Evolutionary conservation across 768 basidiomycete species (phyloP), one percentile per base, ranked within the genome.

Genomic region (Lactarius psammicola): DNA sequence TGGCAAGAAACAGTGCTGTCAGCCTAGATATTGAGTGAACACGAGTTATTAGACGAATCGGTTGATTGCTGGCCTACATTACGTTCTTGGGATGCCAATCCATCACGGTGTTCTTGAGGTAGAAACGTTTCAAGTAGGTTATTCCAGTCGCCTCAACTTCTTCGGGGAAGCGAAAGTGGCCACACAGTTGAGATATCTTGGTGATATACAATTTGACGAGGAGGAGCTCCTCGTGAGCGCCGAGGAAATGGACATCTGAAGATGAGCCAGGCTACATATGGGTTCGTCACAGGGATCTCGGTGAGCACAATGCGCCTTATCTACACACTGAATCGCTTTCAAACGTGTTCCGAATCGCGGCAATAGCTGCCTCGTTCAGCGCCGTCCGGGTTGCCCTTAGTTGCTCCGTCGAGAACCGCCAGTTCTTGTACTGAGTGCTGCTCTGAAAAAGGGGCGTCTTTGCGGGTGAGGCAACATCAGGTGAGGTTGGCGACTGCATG

Each of bases 1-100:
- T 89, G 0, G 97, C 95, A 59, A 99, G 84, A 73, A 97, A 99
- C 23, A 99, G 79, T 11, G 95, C 88, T 0, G 97, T 98, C 58
- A 98, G 81, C 95, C 96, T 99, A 69, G 26, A 53, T 56, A 56
- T 31, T 64, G 26, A 56, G 15, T 68, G 28, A 64, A 56, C 42
- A 44, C 9, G n/a, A 18, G 28, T 51, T 59, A 26, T 26, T 17
- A 53, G 38, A 59, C 28, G 36, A 38, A 59, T 40, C 20, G n/a
- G 34, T 56, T 13, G 30, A 10, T 31, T 15, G 44, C n/a, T 15
- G 10, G 76, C 88, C 57, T 72, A 97, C 97, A 99, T 99, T 72
- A 99, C 93, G 73, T 93, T 95, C 78, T 95, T 96, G 0, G 97
- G 97, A 78, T 98, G 97, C 89, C 94, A 98, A 74, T 98, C 97